Conservation (phyloP, 1,139 yeast species). For the Hansenula lynferdii region DNA sequence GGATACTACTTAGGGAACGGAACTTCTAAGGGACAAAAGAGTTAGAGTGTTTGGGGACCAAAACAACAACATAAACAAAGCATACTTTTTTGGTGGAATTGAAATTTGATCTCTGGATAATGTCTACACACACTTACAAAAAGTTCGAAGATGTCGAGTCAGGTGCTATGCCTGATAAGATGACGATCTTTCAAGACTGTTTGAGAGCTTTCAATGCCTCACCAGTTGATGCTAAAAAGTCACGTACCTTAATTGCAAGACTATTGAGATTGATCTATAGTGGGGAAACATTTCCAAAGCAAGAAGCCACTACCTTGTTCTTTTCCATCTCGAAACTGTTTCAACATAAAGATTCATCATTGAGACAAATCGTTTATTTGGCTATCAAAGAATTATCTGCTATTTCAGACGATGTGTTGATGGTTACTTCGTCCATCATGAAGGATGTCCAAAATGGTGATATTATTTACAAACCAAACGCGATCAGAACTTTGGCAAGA, state of each 20-base stretch:
- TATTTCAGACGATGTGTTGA: constrained; percentile 85
- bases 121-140: constrained; percentile 82
- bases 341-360: constrained; percentile 86
- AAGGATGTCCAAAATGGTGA: constrained; percentile 94
- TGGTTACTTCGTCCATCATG: constrained; percentile 98
- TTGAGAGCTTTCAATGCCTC: constrained; percentile 88
- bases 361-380: constrained; percentile 90
- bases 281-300: constrained; percentile 84
- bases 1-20: too few species aligned
- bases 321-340: constrained; percentile 92
- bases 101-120: constrained; percentile 22
- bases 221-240: constrained; percentile 83
- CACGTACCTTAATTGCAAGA: constrained; percentile 73
- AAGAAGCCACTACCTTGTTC: constrained; percentile 89
- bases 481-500: constrained; percentile 85
- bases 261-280: constrained; percentile 68
- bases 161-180: constrained; percentile 76
- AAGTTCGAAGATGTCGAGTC: constrained; percentile 74
- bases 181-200: constrained; percentile 97
- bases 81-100: background rate
- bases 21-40: too few species aligned
- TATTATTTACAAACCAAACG: constrained; percentile 84
- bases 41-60: too few species aligned
- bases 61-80: too few species aligned
- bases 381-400: constrained; percentile 88